Evolutionary conservation across 192 early-diverging fungal species (phyloP).

Genomic region (Coemansia sp.): DNA sequence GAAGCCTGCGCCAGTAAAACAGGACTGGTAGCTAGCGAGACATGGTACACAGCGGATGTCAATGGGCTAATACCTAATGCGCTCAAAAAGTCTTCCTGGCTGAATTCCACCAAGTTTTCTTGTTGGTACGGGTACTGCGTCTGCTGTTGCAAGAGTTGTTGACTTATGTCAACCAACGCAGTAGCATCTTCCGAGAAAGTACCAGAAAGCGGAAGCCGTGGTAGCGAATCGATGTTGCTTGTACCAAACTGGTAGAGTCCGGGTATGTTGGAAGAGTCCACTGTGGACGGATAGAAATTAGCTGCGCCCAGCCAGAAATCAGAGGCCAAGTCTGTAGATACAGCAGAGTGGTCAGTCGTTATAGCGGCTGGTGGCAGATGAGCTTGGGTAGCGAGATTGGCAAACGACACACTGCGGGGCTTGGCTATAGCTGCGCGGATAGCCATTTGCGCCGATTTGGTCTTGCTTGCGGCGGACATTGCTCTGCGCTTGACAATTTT

Average conservation of each 20-base stretch:
- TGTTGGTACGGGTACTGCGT: background rate
- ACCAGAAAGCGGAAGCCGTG: background rate
- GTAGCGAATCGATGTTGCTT: background rate
- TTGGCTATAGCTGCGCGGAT: constrained; percentile 10
- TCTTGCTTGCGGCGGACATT: constrained; percentile 16
- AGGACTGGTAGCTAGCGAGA: background rate
- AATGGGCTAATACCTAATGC: background rate
- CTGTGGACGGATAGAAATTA: background rate
- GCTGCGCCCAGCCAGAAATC: constrained; percentile 1
- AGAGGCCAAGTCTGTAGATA: background rate
- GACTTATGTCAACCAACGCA: background rate
- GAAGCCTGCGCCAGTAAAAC: background rate
- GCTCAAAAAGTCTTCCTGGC: background rate
- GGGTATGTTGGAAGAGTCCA: background rate
- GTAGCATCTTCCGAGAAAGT: background rate
- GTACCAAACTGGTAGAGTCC: background rate
- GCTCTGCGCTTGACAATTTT: constrained; percentile 29
- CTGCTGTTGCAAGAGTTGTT: background rate
- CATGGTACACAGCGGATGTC: background rate
- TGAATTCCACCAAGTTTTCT: background rate
- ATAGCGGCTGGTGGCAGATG: background rate
- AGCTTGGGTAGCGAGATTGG: background rate
- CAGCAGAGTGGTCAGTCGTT: background rate
- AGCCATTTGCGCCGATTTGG: constrained; percentile 4
- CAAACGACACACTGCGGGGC: constrained; percentile 33